Conservation (phyloP, 495 filamentous ascomycete species). For the Aspergillus affinis region DNA sequence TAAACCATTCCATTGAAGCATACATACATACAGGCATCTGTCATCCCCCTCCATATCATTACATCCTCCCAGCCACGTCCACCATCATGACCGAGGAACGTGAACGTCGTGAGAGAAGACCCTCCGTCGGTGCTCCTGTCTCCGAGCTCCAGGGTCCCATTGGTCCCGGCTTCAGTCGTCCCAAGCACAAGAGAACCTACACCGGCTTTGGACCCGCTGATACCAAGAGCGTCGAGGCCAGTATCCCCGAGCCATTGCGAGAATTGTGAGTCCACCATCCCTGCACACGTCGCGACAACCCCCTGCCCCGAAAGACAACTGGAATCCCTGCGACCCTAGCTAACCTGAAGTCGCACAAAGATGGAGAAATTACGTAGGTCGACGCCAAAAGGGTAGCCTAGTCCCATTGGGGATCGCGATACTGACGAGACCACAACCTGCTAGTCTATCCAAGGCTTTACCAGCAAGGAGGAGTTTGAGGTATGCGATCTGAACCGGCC, state of each 20-base stretch:
- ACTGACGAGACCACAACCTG: neutral
- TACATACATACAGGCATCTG: neutral
- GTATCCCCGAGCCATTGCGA: slow-evolving; percentile 84
- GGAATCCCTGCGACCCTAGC: slow-evolving; percentile 1
- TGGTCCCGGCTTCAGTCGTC: slow-evolving; percentile 68
- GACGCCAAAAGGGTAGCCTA: neutral
- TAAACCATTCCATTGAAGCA: neutral
- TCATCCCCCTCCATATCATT: neutral
- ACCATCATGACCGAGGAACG: slow-evolving; percentile 24
- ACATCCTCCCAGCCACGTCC: slow-evolving; percentile 13
- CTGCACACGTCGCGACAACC: neutral
- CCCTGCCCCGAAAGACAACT: neutral
- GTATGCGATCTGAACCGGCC: slow-evolving; percentile 31
- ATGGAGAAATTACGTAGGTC: slow-evolving; percentile 76
- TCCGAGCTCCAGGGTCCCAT: slow-evolving; percentile 79
- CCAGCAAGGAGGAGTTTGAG: slow-evolving; percentile 70
- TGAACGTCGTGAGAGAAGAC: slow-evolving; percentile 60
- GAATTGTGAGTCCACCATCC: slow-evolving; percentile 58
- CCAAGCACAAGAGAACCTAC: slow-evolving; percentile 92
- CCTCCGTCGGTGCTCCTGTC: slow-evolving; percentile 78
- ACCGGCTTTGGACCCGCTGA: slow-evolving; percentile 88
- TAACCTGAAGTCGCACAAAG: slow-evolving; percentile 34
- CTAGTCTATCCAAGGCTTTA: slow-evolving; percentile 68
- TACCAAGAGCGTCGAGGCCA: slow-evolving; percentile 89
- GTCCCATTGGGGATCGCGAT: neutral